phyloP scores from a whole-genome alignment of 1,284 basidiomycete genomes.

The Hypsizygus ulmarius region DNA sequence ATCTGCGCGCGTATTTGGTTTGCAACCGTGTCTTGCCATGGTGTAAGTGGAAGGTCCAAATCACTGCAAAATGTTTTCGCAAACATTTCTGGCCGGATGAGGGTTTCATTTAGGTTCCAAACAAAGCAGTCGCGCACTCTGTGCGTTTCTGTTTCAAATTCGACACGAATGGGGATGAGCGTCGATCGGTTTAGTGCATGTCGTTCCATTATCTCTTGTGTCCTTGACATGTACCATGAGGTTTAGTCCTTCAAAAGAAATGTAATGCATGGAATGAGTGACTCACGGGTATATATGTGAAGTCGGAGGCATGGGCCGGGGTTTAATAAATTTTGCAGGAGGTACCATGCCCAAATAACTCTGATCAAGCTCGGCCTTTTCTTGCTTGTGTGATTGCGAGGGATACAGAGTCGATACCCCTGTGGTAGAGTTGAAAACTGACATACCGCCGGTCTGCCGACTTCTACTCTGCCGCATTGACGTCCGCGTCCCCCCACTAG shows the following conservation, averaged over 20 bases:
- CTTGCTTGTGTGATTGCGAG: slow-evolving; percentile 33
- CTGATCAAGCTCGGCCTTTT: slow-evolving; percentile 71
- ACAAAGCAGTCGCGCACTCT: slow-evolving; percentile 93
- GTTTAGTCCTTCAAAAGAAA: not conserved
- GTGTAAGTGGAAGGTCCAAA: slow-evolving; percentile 68
- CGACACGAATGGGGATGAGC: slow-evolving; percentile 90
- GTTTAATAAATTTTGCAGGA: slow-evolving; percentile 74
- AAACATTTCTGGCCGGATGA: slow-evolving; percentile 83
- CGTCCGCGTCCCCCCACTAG: slow-evolving; percentile 42
- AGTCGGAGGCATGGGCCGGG: slow-evolving; percentile 57
- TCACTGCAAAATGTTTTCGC: slow-evolving; percentile 87
- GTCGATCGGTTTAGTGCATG: slow-evolving; percentile 66
- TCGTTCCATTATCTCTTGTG: slow-evolving; percentile 61
- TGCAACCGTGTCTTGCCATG: slow-evolving; percentile 77
- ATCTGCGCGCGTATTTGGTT: slow-evolving; percentile 88
- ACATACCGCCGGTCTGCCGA: slow-evolving; percentile 33
- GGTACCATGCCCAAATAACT: slow-evolving; percentile 88
- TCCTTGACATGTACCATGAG: slow-evolving; percentile 37
- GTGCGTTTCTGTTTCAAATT: slow-evolving; percentile 90
- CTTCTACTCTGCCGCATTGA: slow-evolving; percentile 34
- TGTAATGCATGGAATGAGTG: slow-evolving; percentile 1
- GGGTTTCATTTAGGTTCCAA: slow-evolving; percentile 89
- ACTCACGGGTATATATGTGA: slow-evolving; percentile 69
- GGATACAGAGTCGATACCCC: slow-evolving; percentile 36
- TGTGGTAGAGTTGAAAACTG: slow-evolving; percentile 37